Evolutionary conservation across 306 rosid species (phyloP).

Genomic region (Calophaca sinica): DNA sequence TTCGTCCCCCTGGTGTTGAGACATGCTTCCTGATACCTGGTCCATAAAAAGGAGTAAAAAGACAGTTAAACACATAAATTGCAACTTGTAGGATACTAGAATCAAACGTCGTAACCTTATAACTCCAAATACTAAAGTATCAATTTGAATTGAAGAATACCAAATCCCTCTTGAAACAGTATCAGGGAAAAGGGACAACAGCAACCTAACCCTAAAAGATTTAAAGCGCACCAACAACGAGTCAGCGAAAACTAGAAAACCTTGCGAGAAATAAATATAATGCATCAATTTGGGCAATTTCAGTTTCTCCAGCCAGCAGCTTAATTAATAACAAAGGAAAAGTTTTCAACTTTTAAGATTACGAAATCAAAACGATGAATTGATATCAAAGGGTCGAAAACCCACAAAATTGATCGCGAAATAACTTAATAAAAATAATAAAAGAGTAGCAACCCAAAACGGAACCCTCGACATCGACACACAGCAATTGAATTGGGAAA

Average conservation of each 20-base stretch:
- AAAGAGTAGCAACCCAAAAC: too few relatives aligned
- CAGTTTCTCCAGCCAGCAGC: neutral
- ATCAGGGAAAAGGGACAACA: neutral
- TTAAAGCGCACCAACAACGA: slow-evolving; percentile 12
- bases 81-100: neutral
- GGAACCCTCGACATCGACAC: neutral
- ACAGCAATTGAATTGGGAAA: neutral
- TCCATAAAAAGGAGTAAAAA: neutral
- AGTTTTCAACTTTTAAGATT: neutral
- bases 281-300: slow-evolving; percentile 20
- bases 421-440: neutral
- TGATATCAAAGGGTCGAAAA: neutral
- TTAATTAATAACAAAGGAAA: neutral
- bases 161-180: neutral
- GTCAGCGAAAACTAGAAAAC: slow-evolving; percentile 7
- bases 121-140: neutral
- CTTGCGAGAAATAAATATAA: neutral
- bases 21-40: slow-evolving; percentile 43
- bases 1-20: slow-evolving; percentile 44
- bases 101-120: neutral
- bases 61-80: neutral
- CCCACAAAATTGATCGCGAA: neutral
- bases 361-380: neutral
- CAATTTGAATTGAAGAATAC: neutral
- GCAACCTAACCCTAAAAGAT: slow-evolving; percentile 30